Percentiles rank a stretch among this genome's conserved stretches.
Conservation (phyloP, 2,329 filamentous ascomycete genomes). For the Pestalotiopsis sp. region DNA sequence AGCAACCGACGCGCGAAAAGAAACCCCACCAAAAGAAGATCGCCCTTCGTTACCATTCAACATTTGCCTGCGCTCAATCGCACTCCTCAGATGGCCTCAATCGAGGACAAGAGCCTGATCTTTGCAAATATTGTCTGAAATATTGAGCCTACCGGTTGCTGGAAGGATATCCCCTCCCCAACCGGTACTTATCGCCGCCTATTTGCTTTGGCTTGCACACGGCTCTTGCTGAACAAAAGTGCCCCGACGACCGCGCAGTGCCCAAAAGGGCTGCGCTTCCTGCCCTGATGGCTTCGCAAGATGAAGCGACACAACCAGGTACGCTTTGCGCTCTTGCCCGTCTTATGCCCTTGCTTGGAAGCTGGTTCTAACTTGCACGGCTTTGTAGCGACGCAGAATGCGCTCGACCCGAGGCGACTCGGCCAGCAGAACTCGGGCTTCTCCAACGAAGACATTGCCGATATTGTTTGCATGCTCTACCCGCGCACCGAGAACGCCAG, state of each 20-base stretch:
- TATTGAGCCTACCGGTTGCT: constrained; percentile 5
- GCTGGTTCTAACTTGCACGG: constrained; percentile 13
- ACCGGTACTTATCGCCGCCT: constrained; percentile 3
- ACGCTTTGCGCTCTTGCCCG: constrained; percentile 11
- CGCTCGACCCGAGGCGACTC: constrained; percentile 77
- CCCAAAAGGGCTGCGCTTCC: background rate
- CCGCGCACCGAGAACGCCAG: constrained; percentile 76
- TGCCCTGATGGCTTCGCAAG: constrained; percentile 29
- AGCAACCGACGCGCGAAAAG: constrained; percentile 9
- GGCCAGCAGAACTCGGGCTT: constrained; percentile 84
- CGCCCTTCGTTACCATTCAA: constrained; percentile 5
- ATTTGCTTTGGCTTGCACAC: background rate
- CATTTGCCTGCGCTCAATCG: constrained; percentile 6
- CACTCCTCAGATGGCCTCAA: constrained; percentile 2
- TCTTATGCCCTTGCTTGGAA: background rate
- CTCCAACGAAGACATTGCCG: constrained; percentile 78
- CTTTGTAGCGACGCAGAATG: constrained; percentile 70
- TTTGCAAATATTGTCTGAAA: background rate
- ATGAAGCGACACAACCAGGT: constrained; percentile 36
- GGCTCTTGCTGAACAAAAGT: background rate
- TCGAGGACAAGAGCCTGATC: background rate
- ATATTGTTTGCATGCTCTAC: constrained; percentile 87
- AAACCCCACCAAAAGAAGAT: constrained; percentile 9
- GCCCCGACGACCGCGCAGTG: constrained; percentile 10
- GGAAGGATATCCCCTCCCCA: constrained; percentile 2